Evolutionary conservation across 306 rosid species (phyloP), one percentile per base, ranked within the genome.

Genomic region (Pyrus communis): DNA sequence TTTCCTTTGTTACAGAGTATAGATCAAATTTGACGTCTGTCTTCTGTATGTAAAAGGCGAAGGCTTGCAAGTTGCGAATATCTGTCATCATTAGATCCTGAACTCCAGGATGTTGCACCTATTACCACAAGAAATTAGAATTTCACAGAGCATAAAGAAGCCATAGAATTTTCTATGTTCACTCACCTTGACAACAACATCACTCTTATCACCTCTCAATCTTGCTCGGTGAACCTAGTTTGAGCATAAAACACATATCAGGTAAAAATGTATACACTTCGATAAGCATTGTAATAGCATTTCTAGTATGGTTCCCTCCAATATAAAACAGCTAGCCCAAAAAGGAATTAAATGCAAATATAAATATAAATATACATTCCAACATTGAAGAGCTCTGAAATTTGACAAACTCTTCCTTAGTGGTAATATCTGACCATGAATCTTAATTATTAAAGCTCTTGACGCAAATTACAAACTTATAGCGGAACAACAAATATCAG

Each of bases 71-170:
- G 84, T 95, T 95, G 68, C 71, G 93, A 81, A 95, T 89, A 86
- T 95, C 99, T 5, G 97, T 95, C 99, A 95, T 95, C 99, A 95
- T 95, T 78, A 95, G 85, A 70, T 95, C 93, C 87, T 95, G 97
- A 73, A 91, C 81, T 90, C 99, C 97, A 43, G 97, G 99, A 88
- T 95, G 99, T 79, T 95, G 99, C 79, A 95, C 99, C 99, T 95
- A 80, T 75, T 52, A 81, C 68, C 78, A 84, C 49, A 74, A 71
- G 55, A 88, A 58, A 68, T 77, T 78, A 84, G 82, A 80, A 66
- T 57, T 74, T 70, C 51, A 51, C 73, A 80, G 49, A 27, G 49
- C 40, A 71, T 19, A 73, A 74, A 77, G 71, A 72, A 33, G 40
- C 71, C 67, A 69, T 12, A 31, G 75, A 77, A 49, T 35, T 80